A percentile compares a stretch with the other conserved stretches of the same genome.
Evolutionary conservation across 179 eudicot species (phyloP).

Genomic region (Heliamphora pulchella): DNA sequence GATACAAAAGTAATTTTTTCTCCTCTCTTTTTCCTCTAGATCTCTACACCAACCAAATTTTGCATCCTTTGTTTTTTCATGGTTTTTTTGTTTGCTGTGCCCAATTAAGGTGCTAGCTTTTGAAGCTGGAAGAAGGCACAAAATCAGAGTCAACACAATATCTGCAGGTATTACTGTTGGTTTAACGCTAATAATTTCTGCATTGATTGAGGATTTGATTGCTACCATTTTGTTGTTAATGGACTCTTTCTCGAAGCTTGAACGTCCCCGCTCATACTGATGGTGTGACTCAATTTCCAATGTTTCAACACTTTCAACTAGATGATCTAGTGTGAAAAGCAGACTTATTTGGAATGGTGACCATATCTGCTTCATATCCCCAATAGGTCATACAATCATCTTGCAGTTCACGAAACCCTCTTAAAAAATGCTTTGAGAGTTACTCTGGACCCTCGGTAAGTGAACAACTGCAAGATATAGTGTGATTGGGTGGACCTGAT

Average conservation of each 20-base stretch:
- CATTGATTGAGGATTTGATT: background rate
- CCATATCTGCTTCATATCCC: background rate
- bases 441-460: background rate
- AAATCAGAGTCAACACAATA: slow-evolving; percentile 85
- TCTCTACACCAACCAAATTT: background rate
- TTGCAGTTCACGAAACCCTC: background rate
- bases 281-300: no score
- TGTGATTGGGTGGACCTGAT: background rate
- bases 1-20: slow-evolving; percentile 56
- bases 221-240: background rate
- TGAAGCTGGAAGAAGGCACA: slow-evolving; percentile 90
- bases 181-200: background rate
- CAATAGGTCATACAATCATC: background rate
- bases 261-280: no score
- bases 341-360: background rate
- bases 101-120: slow-evolving; percentile 67
- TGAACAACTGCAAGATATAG: no score
- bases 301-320: background rate
- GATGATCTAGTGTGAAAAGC: background rate
- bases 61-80: background rate
- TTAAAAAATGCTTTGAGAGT: background rate
- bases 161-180: slow-evolving; percentile 61
- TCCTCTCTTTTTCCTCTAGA: background rate
- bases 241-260: background rate
- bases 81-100: background rate